Conservation (phyloP, 1,284 basidiomycete species). For the Puccinia triticina region DNA sequence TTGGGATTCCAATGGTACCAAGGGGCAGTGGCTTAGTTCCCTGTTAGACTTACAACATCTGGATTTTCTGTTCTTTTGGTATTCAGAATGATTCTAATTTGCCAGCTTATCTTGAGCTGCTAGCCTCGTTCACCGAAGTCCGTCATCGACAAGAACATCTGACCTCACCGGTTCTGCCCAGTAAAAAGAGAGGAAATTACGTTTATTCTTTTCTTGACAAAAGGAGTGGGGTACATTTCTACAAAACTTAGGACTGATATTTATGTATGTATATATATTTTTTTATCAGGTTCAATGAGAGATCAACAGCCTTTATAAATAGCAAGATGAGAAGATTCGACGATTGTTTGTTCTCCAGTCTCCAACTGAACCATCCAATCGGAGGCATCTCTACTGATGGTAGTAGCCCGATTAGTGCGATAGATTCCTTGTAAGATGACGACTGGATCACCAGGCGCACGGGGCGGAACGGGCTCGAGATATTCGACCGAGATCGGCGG, state of each 20-base stretch:
- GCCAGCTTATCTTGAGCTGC: too few relatives aligned
- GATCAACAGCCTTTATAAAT: slow-evolving; percentile 42
- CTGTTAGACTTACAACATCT: too few relatives aligned
- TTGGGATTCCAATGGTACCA: too few relatives aligned
- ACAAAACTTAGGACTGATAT: neutral
- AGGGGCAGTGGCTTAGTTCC: too few relatives aligned
- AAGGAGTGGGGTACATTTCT: neutral
- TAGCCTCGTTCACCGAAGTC: too few relatives aligned
- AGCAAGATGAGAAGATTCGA: slow-evolving; percentile 49
- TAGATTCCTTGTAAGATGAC: slow-evolving; percentile 54
- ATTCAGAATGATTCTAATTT: too few relatives aligned
- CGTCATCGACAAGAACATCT: too few relatives aligned
- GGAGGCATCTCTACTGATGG: slow-evolving; percentile 53
- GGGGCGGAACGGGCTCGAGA: slow-evolving; percentile 48
- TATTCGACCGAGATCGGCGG: slow-evolving; percentile 37
- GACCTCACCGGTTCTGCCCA: neutral
- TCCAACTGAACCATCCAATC: slow-evolving; percentile 55
- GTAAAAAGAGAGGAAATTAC: neutral
- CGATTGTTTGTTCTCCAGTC: slow-evolving; percentile 51
- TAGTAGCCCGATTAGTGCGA: slow-evolving; percentile 53
- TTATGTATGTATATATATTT: neutral
- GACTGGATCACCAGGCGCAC: slow-evolving; percentile 32
- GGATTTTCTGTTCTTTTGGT: too few relatives aligned
- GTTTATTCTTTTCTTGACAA: neutral
- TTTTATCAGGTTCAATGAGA: neutral